These are phyloP conservation scores for Quercus suber DNA, from an alignment of 306 rosid species.

Conservation along the genomic window DNA sequence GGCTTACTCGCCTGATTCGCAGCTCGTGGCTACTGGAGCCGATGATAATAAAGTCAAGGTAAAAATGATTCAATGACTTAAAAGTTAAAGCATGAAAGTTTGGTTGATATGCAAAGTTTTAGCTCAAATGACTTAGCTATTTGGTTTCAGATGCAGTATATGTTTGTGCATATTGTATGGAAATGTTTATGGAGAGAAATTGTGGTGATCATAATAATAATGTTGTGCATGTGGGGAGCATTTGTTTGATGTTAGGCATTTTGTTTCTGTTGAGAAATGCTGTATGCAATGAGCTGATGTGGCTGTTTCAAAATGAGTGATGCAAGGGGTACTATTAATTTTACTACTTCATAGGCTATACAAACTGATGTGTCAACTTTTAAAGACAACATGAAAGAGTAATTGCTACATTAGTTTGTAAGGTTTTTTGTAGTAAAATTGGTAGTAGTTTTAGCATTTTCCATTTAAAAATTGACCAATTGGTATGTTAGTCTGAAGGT, in stretches of 20 bases:
- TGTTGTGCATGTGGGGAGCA: neutral
- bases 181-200: neutral
- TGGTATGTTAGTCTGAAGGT: neutral
- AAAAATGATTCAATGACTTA: neutral
- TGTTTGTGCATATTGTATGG: neutral
- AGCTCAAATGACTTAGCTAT: neutral
- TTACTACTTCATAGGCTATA: too few species aligned
- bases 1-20: conserved; percentile 83
- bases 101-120: neutral
- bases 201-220: neutral
- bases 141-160: neutral
- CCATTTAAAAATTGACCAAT: neutral
- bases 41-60: conserved; percentile 99
- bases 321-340: too few species aligned
- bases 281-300: neutral
- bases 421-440: too few species aligned
- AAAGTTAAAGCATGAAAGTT: neutral
- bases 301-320: neutral
- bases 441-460: too few species aligned
- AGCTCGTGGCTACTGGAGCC: conserved; percentile 88
- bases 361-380: too few species aligned
- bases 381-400: too few species aligned
- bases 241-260: neutral
- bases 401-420: too few species aligned
- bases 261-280: neutral